These are phyloP conservation scores for Ophiostoma sp. DNA, from an alignment of 2,329 filamentous ascomycete genomes.

Conservation along the genomic window DNA sequence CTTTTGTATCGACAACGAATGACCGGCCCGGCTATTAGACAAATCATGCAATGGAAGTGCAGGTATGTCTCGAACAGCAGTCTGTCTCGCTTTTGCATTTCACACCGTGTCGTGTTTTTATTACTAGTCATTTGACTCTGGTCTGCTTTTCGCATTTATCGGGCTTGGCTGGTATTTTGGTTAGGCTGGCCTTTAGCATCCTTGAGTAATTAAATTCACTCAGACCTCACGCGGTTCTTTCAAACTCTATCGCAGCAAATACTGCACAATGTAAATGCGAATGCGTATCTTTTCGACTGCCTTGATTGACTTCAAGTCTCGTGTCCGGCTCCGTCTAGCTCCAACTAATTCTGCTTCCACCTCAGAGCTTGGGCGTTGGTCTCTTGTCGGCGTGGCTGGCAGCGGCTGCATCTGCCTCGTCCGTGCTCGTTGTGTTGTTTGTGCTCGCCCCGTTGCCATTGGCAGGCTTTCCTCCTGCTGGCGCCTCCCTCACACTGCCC, in stretches of 20 bases:
- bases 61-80: constrained; percentile 1
- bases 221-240: not conserved
- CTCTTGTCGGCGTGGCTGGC: constrained; percentile 4
- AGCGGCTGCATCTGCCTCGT: not conserved
- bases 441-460: not conserved
- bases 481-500: not conserved
- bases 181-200: not conserved
- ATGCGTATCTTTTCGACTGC: not conserved
- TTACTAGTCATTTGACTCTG: not conserved
- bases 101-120: not conserved
- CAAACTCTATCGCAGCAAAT: not conserved
- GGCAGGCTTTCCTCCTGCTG: not conserved
- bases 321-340: not conserved
- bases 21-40: not conserved
- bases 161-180: too few relatives aligned
- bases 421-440: not conserved
- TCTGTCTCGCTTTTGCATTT: not conserved
- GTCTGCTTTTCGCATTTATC: too few relatives aligned
- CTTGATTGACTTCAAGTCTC: not conserved
- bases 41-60: constrained; percentile 8
- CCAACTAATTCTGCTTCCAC: not conserved
- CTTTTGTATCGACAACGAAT: constrained; percentile 4
- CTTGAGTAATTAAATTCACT: not conserved
- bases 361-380: constrained; percentile 5
- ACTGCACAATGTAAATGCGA: not conserved